Percentiles rank a stretch among this genome's conserved stretches.
These are phyloP conservation scores for Scheffersomyces cryptocercus DNA, from an alignment of 1,139 yeast species.

Conservation along the genomic window DNA sequence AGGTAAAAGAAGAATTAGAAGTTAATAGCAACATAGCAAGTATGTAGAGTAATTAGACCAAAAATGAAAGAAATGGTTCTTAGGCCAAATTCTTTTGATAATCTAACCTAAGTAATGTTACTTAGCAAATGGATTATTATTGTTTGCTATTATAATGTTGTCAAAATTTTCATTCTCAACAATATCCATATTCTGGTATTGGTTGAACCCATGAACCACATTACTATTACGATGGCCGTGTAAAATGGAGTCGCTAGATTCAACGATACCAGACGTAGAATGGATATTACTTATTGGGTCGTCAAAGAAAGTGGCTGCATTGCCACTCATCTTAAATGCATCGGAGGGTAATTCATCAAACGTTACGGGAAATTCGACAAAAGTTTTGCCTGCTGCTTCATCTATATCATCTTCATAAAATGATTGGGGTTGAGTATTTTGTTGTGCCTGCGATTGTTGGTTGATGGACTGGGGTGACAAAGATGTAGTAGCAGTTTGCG, in stretches of 20 bases:
- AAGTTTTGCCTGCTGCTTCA: conserved; percentile 1
- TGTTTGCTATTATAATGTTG: neutral
- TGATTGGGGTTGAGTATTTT: neutral
- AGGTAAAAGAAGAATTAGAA: too few relatives aligned
- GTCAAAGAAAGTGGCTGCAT: neutral
- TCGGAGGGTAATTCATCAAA: conserved; percentile 7
- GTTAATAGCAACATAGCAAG: too few relatives aligned
- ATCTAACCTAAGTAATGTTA: too few relatives aligned
- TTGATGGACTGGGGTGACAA: conserved; percentile 3
- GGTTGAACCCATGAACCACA: neutral
- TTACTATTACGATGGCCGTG: too few relatives aligned
- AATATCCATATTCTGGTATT: neutral
- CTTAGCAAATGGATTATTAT: neutral
- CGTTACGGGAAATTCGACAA: conserved; percentile 4
- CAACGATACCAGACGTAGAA: neutral
- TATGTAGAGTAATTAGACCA: too few relatives aligned
- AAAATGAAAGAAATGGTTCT: too few relatives aligned
- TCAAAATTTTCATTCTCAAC: neutral
- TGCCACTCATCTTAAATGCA: conserved; percentile 3
- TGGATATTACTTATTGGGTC: neutral
- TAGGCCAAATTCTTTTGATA: too few relatives aligned
- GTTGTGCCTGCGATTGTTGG: too few relatives aligned
- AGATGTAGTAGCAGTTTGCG: neutral
- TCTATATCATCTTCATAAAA: conserved; percentile 1
- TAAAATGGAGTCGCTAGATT: too few relatives aligned